Evolutionary conservation across 2,329 filamentous ascomycete species (phyloP).

Genomic region (Trichophyton schoenleinii): DNA sequence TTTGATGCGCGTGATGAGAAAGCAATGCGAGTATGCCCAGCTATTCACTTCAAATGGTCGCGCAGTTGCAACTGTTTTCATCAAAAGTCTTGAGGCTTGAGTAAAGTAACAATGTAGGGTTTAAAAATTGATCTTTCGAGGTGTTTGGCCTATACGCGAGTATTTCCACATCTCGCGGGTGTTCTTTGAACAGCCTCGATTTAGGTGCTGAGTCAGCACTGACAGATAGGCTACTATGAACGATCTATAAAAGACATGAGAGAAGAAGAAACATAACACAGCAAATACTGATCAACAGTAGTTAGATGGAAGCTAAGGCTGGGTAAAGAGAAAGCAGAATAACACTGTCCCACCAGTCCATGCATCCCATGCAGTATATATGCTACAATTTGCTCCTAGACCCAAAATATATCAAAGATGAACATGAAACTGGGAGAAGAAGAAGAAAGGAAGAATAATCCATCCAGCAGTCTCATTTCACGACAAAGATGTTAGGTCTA

Average conservation of each 20-base stretch:
- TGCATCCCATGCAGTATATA: conserved; percentile 3
- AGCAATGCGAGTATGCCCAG: background rate
- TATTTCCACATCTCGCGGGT: background rate
- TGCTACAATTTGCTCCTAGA: conserved; percentile 2
- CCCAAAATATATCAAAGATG: background rate
- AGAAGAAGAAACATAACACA: background rate
- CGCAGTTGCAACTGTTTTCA: background rate
- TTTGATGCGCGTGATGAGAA: background rate
- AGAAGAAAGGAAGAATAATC: background rate
- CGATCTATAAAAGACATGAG: background rate
- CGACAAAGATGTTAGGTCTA: conserved; percentile 57
- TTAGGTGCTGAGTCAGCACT: background rate
- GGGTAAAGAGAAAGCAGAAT: background rate
- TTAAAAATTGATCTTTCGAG: background rate
- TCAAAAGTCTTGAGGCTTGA: background rate
- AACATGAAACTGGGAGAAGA: background rate
- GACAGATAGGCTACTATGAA: background rate
- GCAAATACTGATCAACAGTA: background rate
- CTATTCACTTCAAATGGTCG: background rate
- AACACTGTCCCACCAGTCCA: background rate
- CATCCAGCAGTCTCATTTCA: background rate
- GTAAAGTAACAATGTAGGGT: background rate
- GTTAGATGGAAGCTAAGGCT: background rate
- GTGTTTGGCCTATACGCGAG: background rate
- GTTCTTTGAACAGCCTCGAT: background rate